These are phyloP conservation scores for Funneliformis caledonium DNA, from an alignment of 371 early-diverging fungal species.

Conservation along the genomic window DNA sequence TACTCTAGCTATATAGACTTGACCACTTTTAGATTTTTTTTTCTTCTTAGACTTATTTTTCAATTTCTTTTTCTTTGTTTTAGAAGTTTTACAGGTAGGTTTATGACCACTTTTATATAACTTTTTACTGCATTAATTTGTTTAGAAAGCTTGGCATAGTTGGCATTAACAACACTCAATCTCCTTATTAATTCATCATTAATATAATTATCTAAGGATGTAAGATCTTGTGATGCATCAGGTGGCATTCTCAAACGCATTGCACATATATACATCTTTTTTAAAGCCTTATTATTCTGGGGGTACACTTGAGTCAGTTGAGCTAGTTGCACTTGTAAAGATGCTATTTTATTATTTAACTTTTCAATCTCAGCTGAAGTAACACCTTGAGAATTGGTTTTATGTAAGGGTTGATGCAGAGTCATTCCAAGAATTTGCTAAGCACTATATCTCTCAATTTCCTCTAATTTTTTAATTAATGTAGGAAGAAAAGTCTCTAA, in stretches of 20 bases:
- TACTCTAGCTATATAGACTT: neutral
- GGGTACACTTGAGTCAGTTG: neutral
- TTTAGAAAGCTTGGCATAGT: no score
- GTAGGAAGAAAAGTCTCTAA: neutral
- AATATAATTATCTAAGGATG: no score
- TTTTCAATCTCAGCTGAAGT: neutral
- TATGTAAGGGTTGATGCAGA: neutral
- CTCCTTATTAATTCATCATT: no score
- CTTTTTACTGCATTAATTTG: neutral
- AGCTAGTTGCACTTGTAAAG: neutral
- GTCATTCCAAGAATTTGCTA: neutral
- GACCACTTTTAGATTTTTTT: neutral
- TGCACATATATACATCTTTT: neutral
- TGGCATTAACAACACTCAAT: no score
- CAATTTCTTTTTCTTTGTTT: neutral
- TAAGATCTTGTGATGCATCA: no score
- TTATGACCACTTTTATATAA: neutral
- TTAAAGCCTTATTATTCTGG: neutral
- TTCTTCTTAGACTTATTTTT: neutral
- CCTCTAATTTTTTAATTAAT: slow-evolving; percentile 22
- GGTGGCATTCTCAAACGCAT: neutral
- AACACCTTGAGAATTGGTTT: neutral
- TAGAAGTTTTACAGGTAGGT: neutral
- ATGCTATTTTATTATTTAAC: slow-evolving; percentile 1
- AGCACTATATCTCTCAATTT: slow-evolving; percentile 7